phyloP scores from a whole-genome alignment of 306 rosid species.

The Prunus padus region DNA sequence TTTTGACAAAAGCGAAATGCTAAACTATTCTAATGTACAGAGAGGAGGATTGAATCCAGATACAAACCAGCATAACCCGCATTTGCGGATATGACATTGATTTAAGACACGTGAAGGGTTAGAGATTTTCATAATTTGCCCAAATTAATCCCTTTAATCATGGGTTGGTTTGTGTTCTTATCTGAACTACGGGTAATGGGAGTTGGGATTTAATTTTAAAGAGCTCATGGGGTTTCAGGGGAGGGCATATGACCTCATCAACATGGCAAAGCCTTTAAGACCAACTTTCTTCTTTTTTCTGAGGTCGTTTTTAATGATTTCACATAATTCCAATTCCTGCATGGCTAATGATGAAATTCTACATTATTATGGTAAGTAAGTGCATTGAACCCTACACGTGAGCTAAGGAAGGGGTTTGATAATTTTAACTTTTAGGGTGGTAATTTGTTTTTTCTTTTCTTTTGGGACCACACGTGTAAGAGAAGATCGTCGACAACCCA shows the following conservation, averaged over 20 bases:
- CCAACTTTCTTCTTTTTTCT: conserved; percentile 25
- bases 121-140: not conserved
- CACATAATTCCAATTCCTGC: conserved; percentile 92
- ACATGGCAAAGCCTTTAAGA: conserved; percentile 37
- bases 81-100: conserved; percentile 37
- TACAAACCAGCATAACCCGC: too few species aligned
- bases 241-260: conserved; percentile 45
- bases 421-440: conserved; percentile 20
- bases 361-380: conserved; percentile 89
- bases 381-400: conserved; percentile 97
- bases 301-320: conserved; percentile 91
- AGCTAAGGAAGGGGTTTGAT: conserved; percentile 38
- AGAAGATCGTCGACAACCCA: conserved; percentile 8
- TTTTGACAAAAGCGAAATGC: too few species aligned
- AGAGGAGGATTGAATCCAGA: too few species aligned
- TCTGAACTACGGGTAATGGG: conserved; percentile 47
- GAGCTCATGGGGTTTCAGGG: not conserved
- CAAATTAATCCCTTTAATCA: conserved; percentile 29
- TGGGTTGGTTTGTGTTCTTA: conserved; percentile 45
- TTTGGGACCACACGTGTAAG: conserved; percentile 65
- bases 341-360: conserved; percentile 82
- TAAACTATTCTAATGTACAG: too few species aligned
- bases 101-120: not conserved
- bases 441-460: not conserved
- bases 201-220: conserved; percentile 23